Base-by-base conservation (phyloP, 1,284 basidiomycete species). In the Fomitiporia mediterranea region DNA sequence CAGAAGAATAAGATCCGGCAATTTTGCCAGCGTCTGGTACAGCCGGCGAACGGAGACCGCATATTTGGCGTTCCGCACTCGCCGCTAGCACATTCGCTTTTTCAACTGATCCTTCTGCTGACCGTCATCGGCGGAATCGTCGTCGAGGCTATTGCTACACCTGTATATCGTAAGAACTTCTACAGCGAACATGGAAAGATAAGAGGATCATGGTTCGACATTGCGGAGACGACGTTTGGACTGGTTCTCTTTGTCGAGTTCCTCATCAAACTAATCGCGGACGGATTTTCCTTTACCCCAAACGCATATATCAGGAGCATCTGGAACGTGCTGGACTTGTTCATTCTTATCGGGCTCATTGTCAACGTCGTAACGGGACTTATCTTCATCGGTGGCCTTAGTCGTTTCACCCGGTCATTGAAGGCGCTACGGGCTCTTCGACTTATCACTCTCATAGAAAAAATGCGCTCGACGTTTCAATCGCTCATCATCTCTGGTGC, bases 251-350 rank as follows among this genome's bases (percentile, higher is more conserved):
- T 97, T 50, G 61, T 88, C 53, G 96, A 99, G 68, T 94, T 96
- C 62, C 59, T 89, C 60, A 84, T 98, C 82, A 95, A 98, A 72
- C 75, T 97, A 65, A 75, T 94, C 47, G 96, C 96, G 0, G 96
- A 99, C 65, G 96, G 96, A 0, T 89, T 95, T 67, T 65, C 88
- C 15, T 95, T 97, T 71, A 89, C 94, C 0, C 96, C 96, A 0
- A 98, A 98, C 65, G 94, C 94, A 0, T 98, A 98, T 67, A 71
- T 98, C 28, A 83, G 88, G 15, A 93, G 89, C 60, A 83, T 94
- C 9, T 98, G 95, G 94, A 98, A 98, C 68, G 70, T 89, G 59
- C 76, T 98, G 56, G 96, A 99, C 71, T 86, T 97, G 62, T 72
- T 94, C 65, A 89, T 98, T 66, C 81, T 98, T 70, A 68, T 77